Base-by-base conservation (phyloP, 257 asterid genomes). In the Rhazya stricta region DNA sequence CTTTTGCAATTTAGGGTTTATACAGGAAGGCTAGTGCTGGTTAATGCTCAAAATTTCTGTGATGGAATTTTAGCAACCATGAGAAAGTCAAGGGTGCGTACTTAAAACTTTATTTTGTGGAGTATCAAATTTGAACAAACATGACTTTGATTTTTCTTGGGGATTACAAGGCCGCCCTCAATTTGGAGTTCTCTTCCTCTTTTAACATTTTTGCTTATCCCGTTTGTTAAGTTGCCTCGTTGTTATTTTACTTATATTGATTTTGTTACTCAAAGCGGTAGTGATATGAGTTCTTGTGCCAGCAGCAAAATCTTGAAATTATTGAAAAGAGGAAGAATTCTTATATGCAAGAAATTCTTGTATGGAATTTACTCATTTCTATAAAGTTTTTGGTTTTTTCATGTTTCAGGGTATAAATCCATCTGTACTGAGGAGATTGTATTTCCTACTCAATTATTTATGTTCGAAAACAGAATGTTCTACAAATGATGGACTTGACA, bases 351-450 rank as follows among this genome's bases (percentile, higher is more conserved):
- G n/a, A n/a, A n/a, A n/a, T n/a, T n/a, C n/a, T n/a, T n/a, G n/a
- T n/a, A n/a, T 5, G 8, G 18, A 34, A 1, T 15, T 3, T 7
- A 9, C 4, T 60, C 5, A 0, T 27, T 10, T 9, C 53, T 27
- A 21, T 16, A 13, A 37, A 21, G n/a, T 57, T 8, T 48, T 29
- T 27, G 18, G 13, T 12, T 70, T 62, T 67, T 42, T 45, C 75
- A 19, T 29, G 56, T 78, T 83, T 74, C 90, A 94, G 97, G 97
- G 89, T 66, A 62, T 90, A 54, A 85, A 76, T 27, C 72, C 81
- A 65, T 80, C 80, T 1, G 78, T 68, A 56, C 80, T 94, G 89
- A 88, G 84, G 87, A 77, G 85, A 72, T 75, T 90, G 81, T 88
- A 88, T 76, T 48, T 58, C 57, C 74, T 89, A 81, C 94, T 94